Evolutionary conservation across 192 early-diverging fungal species (phyloP).

Genomic region (Diversispora eburnea): DNA sequence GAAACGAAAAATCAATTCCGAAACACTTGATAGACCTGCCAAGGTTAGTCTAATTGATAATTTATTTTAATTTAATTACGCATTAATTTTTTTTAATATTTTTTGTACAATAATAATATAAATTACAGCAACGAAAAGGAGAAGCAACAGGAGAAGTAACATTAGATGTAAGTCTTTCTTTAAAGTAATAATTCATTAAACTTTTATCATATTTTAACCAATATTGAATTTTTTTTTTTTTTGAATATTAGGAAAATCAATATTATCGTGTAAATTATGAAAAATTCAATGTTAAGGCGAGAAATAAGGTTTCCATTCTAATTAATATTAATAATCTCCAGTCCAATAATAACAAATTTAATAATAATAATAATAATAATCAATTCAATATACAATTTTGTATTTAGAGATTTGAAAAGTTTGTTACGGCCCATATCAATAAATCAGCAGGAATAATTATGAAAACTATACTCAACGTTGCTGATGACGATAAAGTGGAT

Average conservation of each 20-base stretch:
- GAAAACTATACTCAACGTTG: constrained; percentile 53
- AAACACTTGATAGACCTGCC: constrained; percentile 4
- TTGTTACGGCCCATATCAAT: constrained; percentile 60
- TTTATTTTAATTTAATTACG: background rate
- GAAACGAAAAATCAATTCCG: constrained; percentile 20
- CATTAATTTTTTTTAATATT: background rate
- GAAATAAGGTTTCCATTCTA: background rate
- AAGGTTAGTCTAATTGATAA: background rate
- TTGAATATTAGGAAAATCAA: constrained; percentile 12
- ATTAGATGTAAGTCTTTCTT: constrained; percentile 13
- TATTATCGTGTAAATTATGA: constrained; percentile 24
- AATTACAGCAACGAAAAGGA: constrained; percentile 11
- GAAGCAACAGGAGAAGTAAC: background rate
- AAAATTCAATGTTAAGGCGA: constrained; percentile 21
- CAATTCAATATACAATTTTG: background rate
- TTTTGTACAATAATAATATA: background rate
- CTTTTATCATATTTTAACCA: background rate
- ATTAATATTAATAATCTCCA: background rate
- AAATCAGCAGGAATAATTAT: constrained; percentile 57
- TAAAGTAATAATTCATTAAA: background rate
- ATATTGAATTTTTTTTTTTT: too few species aligned
- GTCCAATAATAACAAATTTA: too few species aligned
- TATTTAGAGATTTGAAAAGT: constrained; percentile 51
- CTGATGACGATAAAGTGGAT: constrained; percentile 43
- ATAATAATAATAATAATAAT: too few species aligned